Evolutionary conservation across 177 flowering plant species (phyloP), one percentile per base, ranked within the genome.

Genomic region (Vitis hybrid): DNA sequence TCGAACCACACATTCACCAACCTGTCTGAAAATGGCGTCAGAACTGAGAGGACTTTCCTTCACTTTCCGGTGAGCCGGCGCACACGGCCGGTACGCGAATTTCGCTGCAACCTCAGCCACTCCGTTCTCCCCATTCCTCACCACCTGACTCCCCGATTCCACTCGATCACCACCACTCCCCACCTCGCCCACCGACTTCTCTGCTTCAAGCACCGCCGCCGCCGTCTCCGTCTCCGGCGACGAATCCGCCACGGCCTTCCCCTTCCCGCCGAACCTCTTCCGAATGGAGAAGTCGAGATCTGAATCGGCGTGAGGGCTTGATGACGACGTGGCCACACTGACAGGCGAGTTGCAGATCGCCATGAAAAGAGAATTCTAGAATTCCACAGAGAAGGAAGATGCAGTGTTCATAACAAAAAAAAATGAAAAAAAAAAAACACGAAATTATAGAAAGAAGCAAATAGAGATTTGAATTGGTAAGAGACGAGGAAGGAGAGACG

Each of bases 21-120:
- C 98, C 92, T 93, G 98, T 71, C 75, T 86, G 76, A 95, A 93
- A 51, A 95, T 95, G 0, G 91, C 91, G 68, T 85, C 91, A 12
- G 98, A 94, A 69, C 98, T 94, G 12, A 94, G 93, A 61, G 97
- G 97, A 77, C 94, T 88, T 82, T 95, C 99, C 79, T 78, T 88
- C 19, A 81, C 75, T 58, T 78, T 80, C 60, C 90, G 78, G 70
- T 95, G 98, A 79, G 94, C 97, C 11, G 98, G 96, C 69, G 78
- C 73, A 2, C 93, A 85, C 6, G 96, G 86, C 67, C 97, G 80
- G 74, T 81, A 89, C 57, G 81, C 68, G 51, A 67, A 88, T 57
- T 72, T 87, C n/a, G 80, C 14, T 65, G 82, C 71, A 48, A 66
- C 67, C 64, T 65, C 77, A 1, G 70, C 73, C 11, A 61, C 62